These are phyloP conservation scores for Ceriops tagal DNA, from an alignment of 345 rosid species.

Conservation along the genomic window DNA sequence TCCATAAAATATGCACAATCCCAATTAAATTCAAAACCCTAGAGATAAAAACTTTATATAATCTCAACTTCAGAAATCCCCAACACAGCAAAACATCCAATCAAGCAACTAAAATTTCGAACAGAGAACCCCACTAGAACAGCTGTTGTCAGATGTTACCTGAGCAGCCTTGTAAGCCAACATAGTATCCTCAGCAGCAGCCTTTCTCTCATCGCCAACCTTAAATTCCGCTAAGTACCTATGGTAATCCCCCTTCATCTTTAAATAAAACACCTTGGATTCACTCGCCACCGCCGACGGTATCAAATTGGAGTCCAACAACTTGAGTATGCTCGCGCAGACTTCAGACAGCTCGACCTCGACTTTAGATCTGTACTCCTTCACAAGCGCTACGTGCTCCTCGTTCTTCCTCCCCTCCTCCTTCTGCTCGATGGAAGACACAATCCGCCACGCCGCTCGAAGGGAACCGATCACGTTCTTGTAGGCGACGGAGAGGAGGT, in stretches of 20 bases:
- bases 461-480: conserved; percentile 98
- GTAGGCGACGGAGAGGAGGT: conserved; percentile 92
- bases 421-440: conserved; percentile 92
- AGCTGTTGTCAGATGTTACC: conserved; percentile 32
- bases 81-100: not conserved
- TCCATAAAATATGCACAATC: not conserved
- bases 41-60: not conserved
- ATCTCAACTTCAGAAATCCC: not conserved
- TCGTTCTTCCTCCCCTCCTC: conserved; percentile 94
- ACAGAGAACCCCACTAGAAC: not conserved
- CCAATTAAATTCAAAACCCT: conserved; percentile 3
- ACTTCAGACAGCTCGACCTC: conserved; percentile 75
- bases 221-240: conserved; percentile 93
- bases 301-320: conserved; percentile 65
- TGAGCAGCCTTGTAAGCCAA: conserved; percentile 87
- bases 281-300: conserved; percentile 75
- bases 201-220: conserved; percentile 77
- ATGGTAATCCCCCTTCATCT: conserved; percentile 97
- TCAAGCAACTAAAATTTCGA: not conserved
- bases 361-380: conserved; percentile 91
- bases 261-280: conserved; percentile 85
- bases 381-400: conserved; percentile 80
- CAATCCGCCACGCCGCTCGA: conserved; percentile 96
- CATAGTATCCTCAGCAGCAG: conserved; percentile 97
- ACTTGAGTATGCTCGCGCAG: conserved; percentile 63